These are phyloP conservation scores for Lepidium africanum DNA, from an alignment of 345 rosid species.

Conservation along the genomic window DNA sequence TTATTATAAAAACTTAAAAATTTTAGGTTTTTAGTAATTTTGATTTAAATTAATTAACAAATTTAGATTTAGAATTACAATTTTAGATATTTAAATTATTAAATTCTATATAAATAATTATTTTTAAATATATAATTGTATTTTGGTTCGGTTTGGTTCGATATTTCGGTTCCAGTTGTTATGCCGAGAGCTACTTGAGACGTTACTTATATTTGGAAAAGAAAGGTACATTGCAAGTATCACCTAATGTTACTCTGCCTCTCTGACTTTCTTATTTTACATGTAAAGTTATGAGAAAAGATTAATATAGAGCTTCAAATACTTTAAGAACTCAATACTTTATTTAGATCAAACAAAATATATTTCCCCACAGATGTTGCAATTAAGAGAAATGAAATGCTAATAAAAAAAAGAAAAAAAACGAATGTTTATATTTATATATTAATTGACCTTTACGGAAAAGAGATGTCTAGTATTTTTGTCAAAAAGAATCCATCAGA, in stretches of 20 bases:
- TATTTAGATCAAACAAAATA: neutral
- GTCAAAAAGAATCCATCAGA: slow-evolving; percentile 2
- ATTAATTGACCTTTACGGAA: slow-evolving; percentile 26
- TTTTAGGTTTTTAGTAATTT: no score
- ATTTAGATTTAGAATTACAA: no score
- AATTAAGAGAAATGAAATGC: neutral
- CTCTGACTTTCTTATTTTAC: slow-evolving; percentile 23
- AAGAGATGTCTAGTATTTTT: slow-evolving; percentile 8
- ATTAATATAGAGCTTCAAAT: neutral
- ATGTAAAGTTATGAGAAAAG: neutral
- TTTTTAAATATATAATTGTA: no score
- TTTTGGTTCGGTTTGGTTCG: no score
- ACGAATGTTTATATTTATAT: neutral
- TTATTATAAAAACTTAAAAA: no score
- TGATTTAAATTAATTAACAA: no score
- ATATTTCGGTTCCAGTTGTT: no score
- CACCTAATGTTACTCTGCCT: slow-evolving; percentile 13
- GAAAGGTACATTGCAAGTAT: slow-evolving; percentile 16
- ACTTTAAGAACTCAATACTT: neutral
- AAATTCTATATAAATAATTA: no score
- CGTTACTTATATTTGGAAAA: slow-evolving; percentile 19
- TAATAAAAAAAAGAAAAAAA: neutral
- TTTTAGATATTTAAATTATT: no score
- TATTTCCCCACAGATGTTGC: neutral
- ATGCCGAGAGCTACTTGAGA: no score